Percentiles rank a stretch among this genome's conserved stretches.
Evolutionary conservation across 176 grass and related monocot species (phyloP).

Genomic region (Themeda triandra): DNA sequence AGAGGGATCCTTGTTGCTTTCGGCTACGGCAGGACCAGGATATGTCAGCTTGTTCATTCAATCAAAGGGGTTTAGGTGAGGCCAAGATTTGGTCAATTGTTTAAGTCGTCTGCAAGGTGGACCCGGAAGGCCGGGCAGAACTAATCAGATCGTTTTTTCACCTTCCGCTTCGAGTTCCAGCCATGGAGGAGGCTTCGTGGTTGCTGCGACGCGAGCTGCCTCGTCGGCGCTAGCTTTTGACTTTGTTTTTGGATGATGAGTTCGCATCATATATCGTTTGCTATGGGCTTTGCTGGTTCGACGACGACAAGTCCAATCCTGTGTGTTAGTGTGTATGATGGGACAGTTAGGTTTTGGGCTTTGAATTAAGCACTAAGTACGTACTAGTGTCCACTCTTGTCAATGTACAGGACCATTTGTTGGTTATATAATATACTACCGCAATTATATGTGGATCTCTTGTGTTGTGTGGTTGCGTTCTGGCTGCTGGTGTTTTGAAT

Average conservation of each 20-base stretch:
- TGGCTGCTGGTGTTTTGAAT: neutral
- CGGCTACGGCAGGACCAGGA: neutral
- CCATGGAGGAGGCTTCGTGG: no score
- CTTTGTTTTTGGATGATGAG: neutral
- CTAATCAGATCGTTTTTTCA: no score
- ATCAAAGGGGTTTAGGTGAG: conserved; percentile 19
- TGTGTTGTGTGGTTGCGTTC: neutral
- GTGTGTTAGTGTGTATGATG: neutral
- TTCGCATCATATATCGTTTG: neutral
- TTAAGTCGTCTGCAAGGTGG: neutral
- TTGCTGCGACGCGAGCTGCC: no score
- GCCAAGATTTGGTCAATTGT: conserved; percentile 32
- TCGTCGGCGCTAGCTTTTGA: neutral
- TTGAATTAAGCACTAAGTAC: neutral
- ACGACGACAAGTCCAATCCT: neutral
- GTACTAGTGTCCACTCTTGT: neutral
- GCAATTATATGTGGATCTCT: neutral
- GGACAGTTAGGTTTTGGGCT: neutral
- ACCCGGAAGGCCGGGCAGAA: neutral
- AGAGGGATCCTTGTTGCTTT: neutral
- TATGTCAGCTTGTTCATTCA: neutral
- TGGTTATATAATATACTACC: neutral
- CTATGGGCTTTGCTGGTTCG: neutral
- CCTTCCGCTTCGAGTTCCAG: no score
- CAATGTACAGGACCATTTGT: neutral